Evolutionary conservation across 78 protist species (phyloP), one percentile per base, ranked within the genome.

Genomic region (Planoprotostelium fungivorum): DNA sequence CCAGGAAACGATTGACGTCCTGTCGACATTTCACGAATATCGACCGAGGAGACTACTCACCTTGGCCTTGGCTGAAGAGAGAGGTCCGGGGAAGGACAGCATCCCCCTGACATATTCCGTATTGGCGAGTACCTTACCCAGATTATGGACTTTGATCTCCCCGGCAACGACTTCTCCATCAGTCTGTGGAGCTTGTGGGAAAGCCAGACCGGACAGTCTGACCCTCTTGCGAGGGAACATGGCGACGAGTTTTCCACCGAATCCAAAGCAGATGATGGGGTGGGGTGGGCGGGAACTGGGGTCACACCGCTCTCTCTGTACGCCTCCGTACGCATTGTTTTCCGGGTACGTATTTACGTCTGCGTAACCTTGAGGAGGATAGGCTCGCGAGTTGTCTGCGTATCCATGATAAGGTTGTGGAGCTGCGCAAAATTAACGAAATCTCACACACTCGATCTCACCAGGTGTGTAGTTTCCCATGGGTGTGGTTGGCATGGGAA

Each of bases 201-300:
- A 51, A 51, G 31, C 73, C 16, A 51, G 16, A 5, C 31, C 16
- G 16, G 73, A 25, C 31, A 51, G 73, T 16, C 73, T 51, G 73
- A 51, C 73, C 73, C 73, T 51, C 73, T 51, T 51, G 5, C 73
- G 5, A 16, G 73, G 73, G 16, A 51, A 51, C 73, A 92, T 36
- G 34, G 86, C 51, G 23, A 86, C 88, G 38, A 88, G 63, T 36
- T 92, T 88, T 34, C 94, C 91, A 29, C 94, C 91, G 37, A 92
- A 92, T 10, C 94, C 94, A 92, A 92, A 92, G 34, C 93, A 83
- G 84, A 92, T 25, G 25, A 92, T 91, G 38, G 94, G 90, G 88
- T 92, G 94, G 87, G 90, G 92, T 25, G 73, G 73, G 5, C 73
- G 73, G 73, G 5, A 5, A 51, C 16, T 51, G 16, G 73, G 73